Evolutionary conservation across 73 alveolate genomes (phyloP).

Genomic region (Uronychia binucleata): DNA sequence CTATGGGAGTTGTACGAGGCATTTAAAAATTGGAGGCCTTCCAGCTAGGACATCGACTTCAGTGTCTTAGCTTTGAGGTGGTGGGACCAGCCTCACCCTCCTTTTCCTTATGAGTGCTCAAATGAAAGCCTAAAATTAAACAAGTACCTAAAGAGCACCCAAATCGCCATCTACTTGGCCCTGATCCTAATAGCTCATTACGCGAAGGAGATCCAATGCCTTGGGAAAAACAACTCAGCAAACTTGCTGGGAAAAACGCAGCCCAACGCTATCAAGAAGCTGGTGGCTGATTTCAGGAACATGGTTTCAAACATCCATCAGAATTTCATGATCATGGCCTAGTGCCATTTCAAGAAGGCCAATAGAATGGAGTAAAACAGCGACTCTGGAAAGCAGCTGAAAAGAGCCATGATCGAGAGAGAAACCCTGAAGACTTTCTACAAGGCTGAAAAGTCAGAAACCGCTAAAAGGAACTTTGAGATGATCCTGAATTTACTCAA

Average conservation of each 20-base stretch:
- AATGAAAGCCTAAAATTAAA: background rate
- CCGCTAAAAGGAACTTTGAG: background rate
- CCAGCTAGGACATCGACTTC: background rate
- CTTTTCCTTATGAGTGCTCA: background rate
- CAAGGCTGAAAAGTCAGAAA: background rate
- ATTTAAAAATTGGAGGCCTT: background rate
- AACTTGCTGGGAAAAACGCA: background rate
- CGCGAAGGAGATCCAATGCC: background rate
- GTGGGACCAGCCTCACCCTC: background rate
- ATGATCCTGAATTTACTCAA: background rate
- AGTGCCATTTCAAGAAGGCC: background rate
- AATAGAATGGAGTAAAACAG: background rate
- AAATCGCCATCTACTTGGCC: background rate
- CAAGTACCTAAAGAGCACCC: background rate
- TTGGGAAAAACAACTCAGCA: background rate
- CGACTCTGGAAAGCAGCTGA: background rate
- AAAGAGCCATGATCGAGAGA: background rate
- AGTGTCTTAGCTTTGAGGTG: background rate
- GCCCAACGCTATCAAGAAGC: background rate
- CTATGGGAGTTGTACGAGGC: background rate
- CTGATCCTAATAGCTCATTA: background rate
- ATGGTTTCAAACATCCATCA: background rate
- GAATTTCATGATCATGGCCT: background rate
- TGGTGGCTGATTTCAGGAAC: slow-evolving; percentile 1
- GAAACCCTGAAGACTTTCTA: background rate